Evolutionary conservation across 1,139 yeast genomes (phyloP), one percentile per base, ranked within the genome.

Genomic region (Kodamaea alishanica): DNA sequence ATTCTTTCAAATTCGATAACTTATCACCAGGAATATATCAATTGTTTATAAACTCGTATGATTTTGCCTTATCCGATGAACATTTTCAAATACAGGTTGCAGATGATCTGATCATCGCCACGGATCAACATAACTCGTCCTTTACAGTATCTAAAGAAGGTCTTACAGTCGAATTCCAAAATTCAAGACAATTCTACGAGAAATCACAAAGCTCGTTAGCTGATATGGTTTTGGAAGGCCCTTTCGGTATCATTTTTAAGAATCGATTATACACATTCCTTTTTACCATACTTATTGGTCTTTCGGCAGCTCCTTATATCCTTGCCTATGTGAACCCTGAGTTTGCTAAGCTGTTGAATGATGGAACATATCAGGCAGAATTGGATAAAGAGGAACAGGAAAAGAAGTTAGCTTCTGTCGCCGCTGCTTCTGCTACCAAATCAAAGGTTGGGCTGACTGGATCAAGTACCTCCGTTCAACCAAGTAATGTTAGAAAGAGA

Each of bases 181-280:
- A 49, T 15, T 37, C 47, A 28, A 65, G 64, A 41, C 56, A 61
- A 39, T 70, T 62, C 49, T 71, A 70, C 45, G 71, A 66, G 44
- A 44, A 44, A n/a, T 51, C 65, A 6, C 61, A 51, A 42, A 63
- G 67, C n/a, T 56, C 68, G 5, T 34, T 70, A 11, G 37, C 40
- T 8, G 67, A 62, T 34, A 60, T 70, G 63, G 36, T 70, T 4
- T 44, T 63, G 59, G 58, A 58, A 39, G 65, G 75, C 54, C 77
- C 77, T 4, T 56, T 71, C 33, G 77, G 76, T 9, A 60, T 66
- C 43, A 67, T 71, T 22, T 69, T 71, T 51, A 58, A 55, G 41
- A 70, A 62, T 50, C 58, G 49, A 28, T 37, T 55, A n/a, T 70
- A 66, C 47, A 67, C 75, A 6, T 46, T 61, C 7, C 44, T 69